Base-by-base conservation (phyloP, 2,329 filamentous ascomycete species). In the Knoxdaviesia capensis region DNA sequence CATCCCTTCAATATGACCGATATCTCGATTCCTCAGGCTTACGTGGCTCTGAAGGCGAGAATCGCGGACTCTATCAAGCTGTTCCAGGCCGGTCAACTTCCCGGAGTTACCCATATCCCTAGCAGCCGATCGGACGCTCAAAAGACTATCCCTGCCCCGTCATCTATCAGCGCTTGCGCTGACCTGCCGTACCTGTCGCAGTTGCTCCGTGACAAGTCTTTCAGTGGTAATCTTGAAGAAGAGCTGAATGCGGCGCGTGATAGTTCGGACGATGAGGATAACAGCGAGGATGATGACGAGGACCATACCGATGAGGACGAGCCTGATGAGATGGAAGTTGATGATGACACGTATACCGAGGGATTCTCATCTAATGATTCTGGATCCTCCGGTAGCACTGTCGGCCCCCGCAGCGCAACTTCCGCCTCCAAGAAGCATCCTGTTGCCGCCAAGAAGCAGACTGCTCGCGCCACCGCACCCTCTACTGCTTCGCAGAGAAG, bases 141-240 rank as follows among this genome's bases (percentile, higher is more conserved):
- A 20, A 20, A 20, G 20, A 20, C 20, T 20, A 59, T 66, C 43
- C 65, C 65, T 41, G 72, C 74, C 7, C 55, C 67, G 6, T 20
- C 20, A 20, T 2, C 20, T 20, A 20, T 20, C 3, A 3, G 20
- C 20, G 20, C 20, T 20, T 20, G 20, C 20, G 20, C 20, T 20
- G 67, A 72, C 33, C 71, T 74, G 10, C 80, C 80, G 9, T 68
- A 81, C 56, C 63, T 87, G 20, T 82, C 80, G 31, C 68, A 68
- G 36, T 57, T 83, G 39, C 64, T 85, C 59, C 64, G 72, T 49
- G 67, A 61, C 47, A 69, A 66, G 52, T 77, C 77, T 33, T 69
- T 80, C 49, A 60, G 62, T 45, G 65, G 74, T 41, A 69, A 82
- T 51, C 59, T 83, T 42, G 56, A 62, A 45, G 65, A 73, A 43